phyloP scores from a whole-genome alignment of 2,329 filamentous ascomycete genomes.

The Sphaerostilbella broomeana region DNA sequence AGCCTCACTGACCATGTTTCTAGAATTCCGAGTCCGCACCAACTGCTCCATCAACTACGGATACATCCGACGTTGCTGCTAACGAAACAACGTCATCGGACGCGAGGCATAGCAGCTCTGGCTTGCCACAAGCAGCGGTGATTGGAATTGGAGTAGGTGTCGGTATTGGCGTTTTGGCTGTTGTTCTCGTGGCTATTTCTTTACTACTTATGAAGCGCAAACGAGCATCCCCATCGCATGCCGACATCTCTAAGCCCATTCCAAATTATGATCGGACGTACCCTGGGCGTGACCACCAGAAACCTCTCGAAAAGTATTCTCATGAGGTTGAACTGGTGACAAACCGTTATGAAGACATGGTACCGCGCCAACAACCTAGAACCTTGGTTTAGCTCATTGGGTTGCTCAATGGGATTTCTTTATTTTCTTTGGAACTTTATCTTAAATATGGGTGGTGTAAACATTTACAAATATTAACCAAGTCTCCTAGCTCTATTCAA shows the following conservation, averaged over 20 bases:
- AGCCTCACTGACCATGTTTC: too few species aligned
- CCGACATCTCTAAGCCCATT: conserved; percentile 47
- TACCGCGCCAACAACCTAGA: conserved; percentile 44
- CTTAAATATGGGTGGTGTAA: too few species aligned
- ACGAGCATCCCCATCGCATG: conserved; percentile 20
- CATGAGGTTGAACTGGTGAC: conserved; percentile 45
- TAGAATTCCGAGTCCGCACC: too few species aligned
- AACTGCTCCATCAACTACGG: conserved; percentile 1
- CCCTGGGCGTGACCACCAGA: conserved; percentile 28
- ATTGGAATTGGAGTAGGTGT: conserved; percentile 45
- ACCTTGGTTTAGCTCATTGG: conserved; percentile 29
- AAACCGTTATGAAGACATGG: conserved; percentile 52
- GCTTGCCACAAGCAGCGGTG: conserved; percentile 38
- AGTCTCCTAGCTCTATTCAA: too few species aligned
- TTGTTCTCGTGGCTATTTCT: conserved; percentile 33
- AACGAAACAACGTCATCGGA: conserved; percentile 12
- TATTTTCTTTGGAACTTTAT: too few species aligned
- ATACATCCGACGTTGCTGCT: conserved; percentile 5
- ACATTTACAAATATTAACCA: too few species aligned
- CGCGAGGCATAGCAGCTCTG: conserved; percentile 14
- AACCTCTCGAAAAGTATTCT: conserved; percentile 29
- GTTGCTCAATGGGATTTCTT: conserved; percentile 1
- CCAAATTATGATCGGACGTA: conserved; percentile 37
- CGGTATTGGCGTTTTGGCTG: conserved; percentile 35
- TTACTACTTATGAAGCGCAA: conserved; percentile 30